Conservation (phyloP, 2,329 filamentous ascomycete genomes). For the Paraphaeosphaeria minitans region DNA sequence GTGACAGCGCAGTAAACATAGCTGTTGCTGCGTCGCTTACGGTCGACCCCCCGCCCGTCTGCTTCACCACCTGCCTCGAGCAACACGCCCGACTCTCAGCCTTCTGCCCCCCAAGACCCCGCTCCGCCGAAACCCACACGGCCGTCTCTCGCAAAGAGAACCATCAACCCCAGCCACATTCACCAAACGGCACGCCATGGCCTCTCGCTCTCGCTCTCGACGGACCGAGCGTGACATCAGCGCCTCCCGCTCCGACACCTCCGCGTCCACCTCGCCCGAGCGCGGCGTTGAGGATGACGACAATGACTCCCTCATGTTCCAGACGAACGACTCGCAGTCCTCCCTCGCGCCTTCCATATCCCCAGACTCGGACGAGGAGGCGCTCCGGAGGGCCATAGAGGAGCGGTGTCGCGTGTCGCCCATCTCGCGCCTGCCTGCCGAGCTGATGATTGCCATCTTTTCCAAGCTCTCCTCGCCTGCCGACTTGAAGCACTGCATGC, state of each 20-base stretch:
- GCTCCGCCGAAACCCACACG: background rate
- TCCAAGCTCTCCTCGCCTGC: constrained; percentile 75
- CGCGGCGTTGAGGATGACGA: constrained; percentile 79
- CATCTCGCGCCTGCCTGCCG: constrained; percentile 84
- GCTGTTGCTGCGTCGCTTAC: constrained; percentile 15
- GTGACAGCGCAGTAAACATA: background rate
- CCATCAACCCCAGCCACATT: background rate
- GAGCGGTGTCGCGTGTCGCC: constrained; percentile 74
- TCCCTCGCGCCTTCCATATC: constrained; percentile 82
- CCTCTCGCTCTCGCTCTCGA: constrained; percentile 34
- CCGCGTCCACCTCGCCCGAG: constrained; percentile 75
- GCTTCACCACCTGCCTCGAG: constrained; percentile 9
- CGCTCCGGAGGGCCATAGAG: constrained; percentile 59
- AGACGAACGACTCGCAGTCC: constrained; percentile 87
- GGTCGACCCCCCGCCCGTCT: constrained; percentile 21
- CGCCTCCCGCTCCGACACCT: constrained; percentile 54
- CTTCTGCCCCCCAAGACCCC: constrained; percentile 8
- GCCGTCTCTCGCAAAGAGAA: constrained; percentile 11
- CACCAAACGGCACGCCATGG: constrained; percentile 26
- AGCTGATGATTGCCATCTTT: constrained; percentile 93
- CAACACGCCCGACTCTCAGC: constrained; percentile 3
- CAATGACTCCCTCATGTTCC: constrained; percentile 87
- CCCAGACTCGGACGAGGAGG: constrained; percentile 75
- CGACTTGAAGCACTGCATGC: constrained; percentile 86
- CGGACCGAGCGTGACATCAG: constrained; percentile 39